A percentile compares a stretch with the other conserved stretches of the same genome.
phyloP scores from a whole-genome alignment of 305 asterid genomes.

The Fraxinus sp. region DNA sequence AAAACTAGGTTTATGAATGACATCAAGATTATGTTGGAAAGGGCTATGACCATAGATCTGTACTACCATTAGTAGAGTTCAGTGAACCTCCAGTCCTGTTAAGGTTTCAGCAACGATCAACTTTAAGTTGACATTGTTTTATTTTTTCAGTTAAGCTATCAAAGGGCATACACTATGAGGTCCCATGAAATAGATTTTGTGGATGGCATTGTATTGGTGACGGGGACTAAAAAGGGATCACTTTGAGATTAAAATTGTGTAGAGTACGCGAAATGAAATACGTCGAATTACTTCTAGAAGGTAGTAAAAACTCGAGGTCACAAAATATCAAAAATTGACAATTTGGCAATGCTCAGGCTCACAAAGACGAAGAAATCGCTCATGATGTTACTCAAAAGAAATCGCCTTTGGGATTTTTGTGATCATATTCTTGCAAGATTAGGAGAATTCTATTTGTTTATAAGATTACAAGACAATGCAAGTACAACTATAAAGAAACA shows the following conservation, averaged over 20 bases:
- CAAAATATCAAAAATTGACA: not conserved
- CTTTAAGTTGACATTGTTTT: not conserved
- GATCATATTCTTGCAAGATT: not conserved
- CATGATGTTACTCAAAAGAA: not conserved
- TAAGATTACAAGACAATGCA: not conserved
- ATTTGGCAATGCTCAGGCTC: not conserved
- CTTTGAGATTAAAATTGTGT: not conserved
- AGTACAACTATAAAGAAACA: not conserved
- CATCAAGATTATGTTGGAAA: not conserved
- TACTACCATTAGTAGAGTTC: not conserved
- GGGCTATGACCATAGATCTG: not conserved
- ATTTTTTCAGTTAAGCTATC: not conserved
- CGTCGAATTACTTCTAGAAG: not conserved
- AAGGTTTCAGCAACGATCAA: not conserved
- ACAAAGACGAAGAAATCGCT: not conserved
- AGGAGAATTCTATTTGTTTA: not conserved
- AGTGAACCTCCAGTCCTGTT: not conserved
- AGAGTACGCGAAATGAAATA: not conserved
- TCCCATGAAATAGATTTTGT: not conserved
- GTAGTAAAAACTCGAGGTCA: not conserved
- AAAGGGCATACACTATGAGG: not conserved
- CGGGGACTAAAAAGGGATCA: not conserved
- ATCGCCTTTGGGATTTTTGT: not conserved
- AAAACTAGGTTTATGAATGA: not conserved
- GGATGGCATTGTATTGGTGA: not conserved